These are phyloP conservation scores for Rhododendron williamsianum DNA, from an alignment of 148 eudicot genomes.

Conservation along the genomic window DNA sequence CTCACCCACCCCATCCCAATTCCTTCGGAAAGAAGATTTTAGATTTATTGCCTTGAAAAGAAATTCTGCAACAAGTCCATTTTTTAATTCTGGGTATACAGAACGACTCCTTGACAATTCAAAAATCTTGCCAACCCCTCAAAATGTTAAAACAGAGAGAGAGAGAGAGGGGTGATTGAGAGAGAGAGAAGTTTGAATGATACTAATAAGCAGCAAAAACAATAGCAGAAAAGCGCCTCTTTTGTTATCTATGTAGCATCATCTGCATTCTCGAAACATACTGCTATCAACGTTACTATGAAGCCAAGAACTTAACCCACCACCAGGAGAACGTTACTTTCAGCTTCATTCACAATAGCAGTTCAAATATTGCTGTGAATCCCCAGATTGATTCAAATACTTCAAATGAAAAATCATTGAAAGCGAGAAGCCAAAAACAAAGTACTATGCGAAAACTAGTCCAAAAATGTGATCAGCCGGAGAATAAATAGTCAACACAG, in stretches of 20 bases:
- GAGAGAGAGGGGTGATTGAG: not conserved
- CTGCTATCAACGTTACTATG: not conserved
- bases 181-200: not conserved
- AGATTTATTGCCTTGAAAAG: too few species aligned
- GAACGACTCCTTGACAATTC: not conserved
- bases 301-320: not conserved
- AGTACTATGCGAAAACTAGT: not conserved
- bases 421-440: not conserved
- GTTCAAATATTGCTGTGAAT: not conserved
- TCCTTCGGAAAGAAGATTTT: too few species aligned
- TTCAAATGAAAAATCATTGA: not conserved
- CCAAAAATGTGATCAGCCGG: constrained; percentile 3
- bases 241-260: not conserved
- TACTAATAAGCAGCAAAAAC: not conserved
- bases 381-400: not conserved
- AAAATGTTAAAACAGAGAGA: not conserved
- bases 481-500: not conserved
- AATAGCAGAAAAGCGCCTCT: not conserved
- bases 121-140: not conserved
- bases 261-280: not conserved
- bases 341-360: not conserved
- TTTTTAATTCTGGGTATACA: not conserved
- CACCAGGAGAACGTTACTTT: not conserved
- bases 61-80: not conserved
- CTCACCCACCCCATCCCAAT: too few species aligned